Evolutionary conservation across 169 alveolate genomes (phyloP).

Genomic region (Eimeria praecox): DNA sequence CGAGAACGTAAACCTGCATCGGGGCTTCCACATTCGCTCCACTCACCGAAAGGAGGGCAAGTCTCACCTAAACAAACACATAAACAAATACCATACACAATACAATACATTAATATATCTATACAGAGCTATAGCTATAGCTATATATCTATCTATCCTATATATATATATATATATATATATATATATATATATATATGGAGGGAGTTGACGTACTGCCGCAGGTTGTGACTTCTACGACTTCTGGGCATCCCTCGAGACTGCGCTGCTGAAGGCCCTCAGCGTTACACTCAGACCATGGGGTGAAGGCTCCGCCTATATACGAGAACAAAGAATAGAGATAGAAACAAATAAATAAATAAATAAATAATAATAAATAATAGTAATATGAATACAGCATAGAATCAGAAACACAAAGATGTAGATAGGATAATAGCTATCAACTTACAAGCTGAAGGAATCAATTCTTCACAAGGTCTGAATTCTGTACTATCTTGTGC

Average conservation of each 20-base stretch:
- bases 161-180: too few species aligned
- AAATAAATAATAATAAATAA: background rate
- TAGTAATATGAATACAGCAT: background rate
- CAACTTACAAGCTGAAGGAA: background rate
- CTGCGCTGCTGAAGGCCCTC: constrained; percentile 26
- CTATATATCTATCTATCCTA: too few species aligned
- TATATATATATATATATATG: too few species aligned
- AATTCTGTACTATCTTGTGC: background rate
- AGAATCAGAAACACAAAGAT: too few species aligned
- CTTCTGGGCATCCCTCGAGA: constrained; percentile 49
- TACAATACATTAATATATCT: background rate
- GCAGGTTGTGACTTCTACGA: constrained; percentile 14
- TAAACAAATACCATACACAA: background rate
- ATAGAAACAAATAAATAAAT: background rate
- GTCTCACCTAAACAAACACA: background rate
- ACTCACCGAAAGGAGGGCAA: constrained; percentile 75
- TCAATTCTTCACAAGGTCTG: background rate
- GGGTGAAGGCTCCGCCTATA: constrained; percentile 57
- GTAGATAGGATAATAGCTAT: too few species aligned
- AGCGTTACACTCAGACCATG: constrained; percentile 31
- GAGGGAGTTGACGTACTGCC: background rate
- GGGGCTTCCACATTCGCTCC: constrained; percentile 70
- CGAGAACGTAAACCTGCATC: constrained; percentile 57
- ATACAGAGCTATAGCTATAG: too few species aligned
- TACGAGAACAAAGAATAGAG: background rate